phyloP scores from a whole-genome alignment of 148 eudicot genomes.

The Amaranthus palmeri region DNA sequence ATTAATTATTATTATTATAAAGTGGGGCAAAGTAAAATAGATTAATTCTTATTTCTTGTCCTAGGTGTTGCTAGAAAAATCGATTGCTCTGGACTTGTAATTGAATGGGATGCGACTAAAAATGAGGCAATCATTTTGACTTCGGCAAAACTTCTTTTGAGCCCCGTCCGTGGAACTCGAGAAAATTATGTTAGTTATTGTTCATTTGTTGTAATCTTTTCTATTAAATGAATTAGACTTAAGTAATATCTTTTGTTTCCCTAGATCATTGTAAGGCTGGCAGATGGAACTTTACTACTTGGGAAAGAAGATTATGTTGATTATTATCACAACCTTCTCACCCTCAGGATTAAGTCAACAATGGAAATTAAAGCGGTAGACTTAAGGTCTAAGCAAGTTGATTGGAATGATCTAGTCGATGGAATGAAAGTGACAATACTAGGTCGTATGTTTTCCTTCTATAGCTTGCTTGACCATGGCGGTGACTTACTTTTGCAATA shows the following conservation, averaged over 20 bases:
- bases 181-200: not conserved
- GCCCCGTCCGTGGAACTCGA: not conserved
- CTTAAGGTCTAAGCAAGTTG: not conserved
- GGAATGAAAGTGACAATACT: not conserved
- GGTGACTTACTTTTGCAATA: not conserved
- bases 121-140: not conserved
- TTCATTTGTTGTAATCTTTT: not conserved
- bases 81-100: not conserved
- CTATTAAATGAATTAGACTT: too few species aligned
- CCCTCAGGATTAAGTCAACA: not conserved
- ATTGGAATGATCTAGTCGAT: not conserved
- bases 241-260: not conserved
- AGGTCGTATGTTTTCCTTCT: not conserved
- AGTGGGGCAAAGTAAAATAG: not conserved
- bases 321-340: not conserved
- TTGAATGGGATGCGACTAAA: not conserved
- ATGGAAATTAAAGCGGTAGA: not conserved
- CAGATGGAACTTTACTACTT: not conserved
- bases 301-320: constrained; percentile 1
- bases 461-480: not conserved
- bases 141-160: not conserved
- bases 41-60: not conserved
- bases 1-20: too few species aligned
- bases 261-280: not conserved
- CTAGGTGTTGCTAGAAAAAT: not conserved